Evolutionary conservation across 176 grass and related monocot genomes (phyloP).

Genomic region (Echinochloa phyllopogon): DNA sequence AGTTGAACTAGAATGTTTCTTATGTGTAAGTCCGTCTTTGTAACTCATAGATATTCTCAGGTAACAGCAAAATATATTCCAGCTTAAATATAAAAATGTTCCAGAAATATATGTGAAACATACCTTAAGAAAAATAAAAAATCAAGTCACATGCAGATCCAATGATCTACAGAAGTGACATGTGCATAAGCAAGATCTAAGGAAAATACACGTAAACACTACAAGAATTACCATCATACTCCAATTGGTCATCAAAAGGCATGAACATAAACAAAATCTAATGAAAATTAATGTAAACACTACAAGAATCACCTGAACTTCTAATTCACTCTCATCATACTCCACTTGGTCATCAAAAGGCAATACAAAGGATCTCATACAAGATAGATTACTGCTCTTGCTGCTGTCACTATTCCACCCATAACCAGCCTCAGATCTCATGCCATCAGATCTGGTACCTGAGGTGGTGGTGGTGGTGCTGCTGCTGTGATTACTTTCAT

Average conservation of each 20-base stretch:
- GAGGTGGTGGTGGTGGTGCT: neutral
- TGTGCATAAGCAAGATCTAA: neutral
- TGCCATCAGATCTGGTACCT: neutral
- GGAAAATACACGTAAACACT: neutral
- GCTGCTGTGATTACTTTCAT: neutral
- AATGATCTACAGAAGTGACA: neutral
- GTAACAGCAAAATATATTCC: neutral
- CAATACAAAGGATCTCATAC: neutral
- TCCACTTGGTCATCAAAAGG: neutral
- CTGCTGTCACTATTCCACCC: neutral
- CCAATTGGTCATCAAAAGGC: neutral
- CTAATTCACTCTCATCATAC: slow-evolving; percentile 2
- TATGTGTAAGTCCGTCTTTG: neutral
- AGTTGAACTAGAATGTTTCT: neutral
- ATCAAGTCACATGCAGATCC: too few relatives aligned
- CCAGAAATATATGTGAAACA: neutral
- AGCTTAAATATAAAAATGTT: neutral
- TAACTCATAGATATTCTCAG: neutral
- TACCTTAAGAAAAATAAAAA: too few relatives aligned
- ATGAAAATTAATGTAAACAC: too few relatives aligned
- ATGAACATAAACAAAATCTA: neutral
- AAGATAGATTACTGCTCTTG: neutral
- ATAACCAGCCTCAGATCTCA: neutral
- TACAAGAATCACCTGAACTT: neutral
- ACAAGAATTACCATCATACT: neutral